Conservation (phyloP, 352 stramenopile genomes). For the Phytophthora crassamura region DNA sequence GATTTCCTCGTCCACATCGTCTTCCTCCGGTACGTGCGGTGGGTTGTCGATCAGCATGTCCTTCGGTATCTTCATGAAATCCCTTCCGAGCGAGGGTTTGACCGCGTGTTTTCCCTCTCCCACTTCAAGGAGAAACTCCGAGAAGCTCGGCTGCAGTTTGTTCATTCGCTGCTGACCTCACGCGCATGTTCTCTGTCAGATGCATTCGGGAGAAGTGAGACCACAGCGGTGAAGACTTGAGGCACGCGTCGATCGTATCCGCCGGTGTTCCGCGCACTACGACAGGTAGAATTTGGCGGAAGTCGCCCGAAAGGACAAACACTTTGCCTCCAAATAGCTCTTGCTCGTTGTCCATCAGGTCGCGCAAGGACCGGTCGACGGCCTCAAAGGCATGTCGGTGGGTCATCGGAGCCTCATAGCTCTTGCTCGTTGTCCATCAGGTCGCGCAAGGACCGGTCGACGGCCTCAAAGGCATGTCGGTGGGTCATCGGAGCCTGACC, state of each 20-base stretch:
- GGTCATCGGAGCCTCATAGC: no score
- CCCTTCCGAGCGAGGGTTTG: no score
- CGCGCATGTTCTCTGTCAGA: conserved; percentile 18
- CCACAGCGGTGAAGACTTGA: conserved; percentile 16
- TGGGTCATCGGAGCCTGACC: conserved; percentile 18
- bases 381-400: no score
- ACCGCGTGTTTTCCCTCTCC: conserved; percentile 13
- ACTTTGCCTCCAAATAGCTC: conserved; percentile 36
- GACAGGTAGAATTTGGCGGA: conserved; percentile 34
- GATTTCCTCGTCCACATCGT: no score
- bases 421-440: conserved; percentile 8
- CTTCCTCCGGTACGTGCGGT: no score
- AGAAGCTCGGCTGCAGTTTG: not conserved
- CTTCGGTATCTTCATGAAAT: no score
- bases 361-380: no score
- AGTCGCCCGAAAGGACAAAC: conserved; percentile 32
- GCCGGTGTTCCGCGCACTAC: not conserved
- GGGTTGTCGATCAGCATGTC: no score
- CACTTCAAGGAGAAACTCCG: conserved; percentile 4
- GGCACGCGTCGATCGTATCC: conserved; percentile 20
- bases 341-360: no score
- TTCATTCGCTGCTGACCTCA: not conserved
- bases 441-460: conserved; percentile 30
- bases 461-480: conserved; percentile 25
- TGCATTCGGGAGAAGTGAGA: conserved; percentile 2